Base-by-base conservation (phyloP, 2,329 filamentous ascomycete species). In the Pseudonectria foliicola region DNA sequence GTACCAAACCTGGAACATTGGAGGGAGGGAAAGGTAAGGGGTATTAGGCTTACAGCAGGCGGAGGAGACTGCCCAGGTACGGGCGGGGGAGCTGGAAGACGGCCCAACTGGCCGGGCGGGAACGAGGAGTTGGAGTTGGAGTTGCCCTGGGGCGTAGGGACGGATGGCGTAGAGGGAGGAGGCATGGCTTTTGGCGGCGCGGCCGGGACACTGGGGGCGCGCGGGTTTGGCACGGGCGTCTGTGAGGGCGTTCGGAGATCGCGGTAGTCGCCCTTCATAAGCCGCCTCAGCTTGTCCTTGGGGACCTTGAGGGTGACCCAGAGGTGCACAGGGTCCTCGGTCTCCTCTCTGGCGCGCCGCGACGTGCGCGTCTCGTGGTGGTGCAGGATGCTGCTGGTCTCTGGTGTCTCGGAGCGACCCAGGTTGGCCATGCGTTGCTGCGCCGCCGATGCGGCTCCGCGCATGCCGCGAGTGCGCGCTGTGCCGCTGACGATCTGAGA, bases 361-460 rank as follows among this genome's bases (percentile, higher is more conserved):
- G 81, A 80, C 7, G 75, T 78, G 50, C 88, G 71, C 2, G 82
- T 76, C 57, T 95, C 87, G 53, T 80, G 80, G 50, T 80, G 80
- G 48, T 80, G 81, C 46, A 66, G 44, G 18, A 59, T 53, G 25
- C 73, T 66, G 35, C 69, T 73, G 8, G 80, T 69, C 57, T 96
- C 92, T 3, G 92, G 92, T 0, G 92, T 96, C 56, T 89, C 85
- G 23, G 90, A 95, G 41, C 92, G 81, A 32, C 80, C 79, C 32
- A 86, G 57, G 44, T 85, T 82, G 25, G 82, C 82, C 77, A 96
- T 90, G 37, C 89, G 83, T 45, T 87, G 85, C 55, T 90, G 85
- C 4, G 90, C 90, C 28, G 82, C 84, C 16, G 80, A 82, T 12
- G 90, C 90, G 12, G 90, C 90, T 34, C 87, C 88, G 37, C 90